Conservation (phyloP, 1,284 basidiomycete species). For the Cryptococcus jaspeensis region DNA sequence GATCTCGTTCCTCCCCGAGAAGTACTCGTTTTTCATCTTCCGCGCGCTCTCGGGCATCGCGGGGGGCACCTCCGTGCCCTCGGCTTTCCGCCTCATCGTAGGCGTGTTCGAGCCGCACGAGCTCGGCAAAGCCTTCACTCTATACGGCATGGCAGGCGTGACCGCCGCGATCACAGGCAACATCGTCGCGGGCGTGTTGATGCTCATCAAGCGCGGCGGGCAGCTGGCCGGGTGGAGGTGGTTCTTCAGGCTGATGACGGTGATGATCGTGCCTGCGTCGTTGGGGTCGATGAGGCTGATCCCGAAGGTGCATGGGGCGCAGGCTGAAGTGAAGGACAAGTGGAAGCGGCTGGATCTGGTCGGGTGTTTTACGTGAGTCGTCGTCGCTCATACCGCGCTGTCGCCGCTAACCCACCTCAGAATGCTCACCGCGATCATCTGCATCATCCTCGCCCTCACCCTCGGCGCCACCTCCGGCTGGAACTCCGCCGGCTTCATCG, state of each 20-base stretch:
- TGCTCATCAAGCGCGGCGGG: slow-evolving; percentile 36
- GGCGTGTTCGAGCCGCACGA: slow-evolving; percentile 28
- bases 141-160: slow-evolving; percentile 27
- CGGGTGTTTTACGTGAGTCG: slow-evolving; percentile 22
- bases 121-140: slow-evolving; percentile 25
- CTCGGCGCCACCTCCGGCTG: slow-evolving; percentile 34
- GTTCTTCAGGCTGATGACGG: slow-evolving; percentile 47
- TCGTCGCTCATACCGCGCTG: too few relatives aligned
- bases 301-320: slow-evolving; percentile 17
- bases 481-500: slow-evolving; percentile 25
- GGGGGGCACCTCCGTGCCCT: slow-evolving; percentile 29
- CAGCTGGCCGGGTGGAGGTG: slow-evolving; percentile 36
- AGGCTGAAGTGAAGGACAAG: slow-evolving; percentile 15
- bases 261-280: slow-evolving; percentile 18
- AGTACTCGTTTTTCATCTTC: slow-evolving; percentile 34
- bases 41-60: slow-evolving; percentile 37
- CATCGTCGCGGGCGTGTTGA: slow-evolving; percentile 27
- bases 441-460: slow-evolving; percentile 35
- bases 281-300: slow-evolving; percentile 21
- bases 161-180: slow-evolving; percentile 19
- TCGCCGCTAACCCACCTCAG: too few relatives aligned
- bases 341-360: slow-evolving; percentile 30
- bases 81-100: slow-evolving; percentile 35
- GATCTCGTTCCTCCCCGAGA: slow-evolving; percentile 33
- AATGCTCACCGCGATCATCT: slow-evolving; percentile 27